A percentile compares a stretch with the other conserved stretches of the same genome.
Conservation (phyloP, 2,329 filamentous ascomycete species). For the Blastomyces emzantsi region DNA sequence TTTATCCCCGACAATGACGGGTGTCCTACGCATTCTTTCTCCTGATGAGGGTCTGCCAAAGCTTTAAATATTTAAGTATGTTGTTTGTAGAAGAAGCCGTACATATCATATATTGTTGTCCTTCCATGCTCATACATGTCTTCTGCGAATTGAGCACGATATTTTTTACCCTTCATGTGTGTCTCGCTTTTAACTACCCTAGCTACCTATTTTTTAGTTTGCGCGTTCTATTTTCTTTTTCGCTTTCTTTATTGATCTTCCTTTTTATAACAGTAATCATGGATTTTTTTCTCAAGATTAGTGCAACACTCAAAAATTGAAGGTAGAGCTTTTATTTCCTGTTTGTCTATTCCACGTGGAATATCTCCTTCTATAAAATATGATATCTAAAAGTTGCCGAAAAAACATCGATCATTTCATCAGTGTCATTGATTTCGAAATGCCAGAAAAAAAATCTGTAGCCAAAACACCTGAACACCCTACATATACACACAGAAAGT, state of each 20-base stretch:
- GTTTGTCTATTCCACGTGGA: neutral
- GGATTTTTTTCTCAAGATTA: conserved; percentile 2
- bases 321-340: neutral
- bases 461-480: neutral
- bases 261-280: conserved; percentile 9
- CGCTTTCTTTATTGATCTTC: conserved; percentile 9
- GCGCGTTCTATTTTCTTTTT: conserved; percentile 10
- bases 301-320: conserved; percentile 4
- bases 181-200: neutral
- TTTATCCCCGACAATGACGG: neutral
- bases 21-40: neutral
- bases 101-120: conserved; percentile 1
- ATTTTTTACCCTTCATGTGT: neutral
- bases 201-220: conserved; percentile 8
- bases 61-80: neutral
- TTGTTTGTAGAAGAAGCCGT: neutral
- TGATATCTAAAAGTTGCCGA: neutral
- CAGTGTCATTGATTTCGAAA: neutral
- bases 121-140: neutral
- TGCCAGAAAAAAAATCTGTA: neutral
- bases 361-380: neutral
- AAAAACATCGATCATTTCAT: neutral
- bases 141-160: neutral
- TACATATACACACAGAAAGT: neutral
- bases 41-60: neutral